Conservation (phyloP, 148 eudicot genomes). For the Heliamphora exappendiculata region DNA sequence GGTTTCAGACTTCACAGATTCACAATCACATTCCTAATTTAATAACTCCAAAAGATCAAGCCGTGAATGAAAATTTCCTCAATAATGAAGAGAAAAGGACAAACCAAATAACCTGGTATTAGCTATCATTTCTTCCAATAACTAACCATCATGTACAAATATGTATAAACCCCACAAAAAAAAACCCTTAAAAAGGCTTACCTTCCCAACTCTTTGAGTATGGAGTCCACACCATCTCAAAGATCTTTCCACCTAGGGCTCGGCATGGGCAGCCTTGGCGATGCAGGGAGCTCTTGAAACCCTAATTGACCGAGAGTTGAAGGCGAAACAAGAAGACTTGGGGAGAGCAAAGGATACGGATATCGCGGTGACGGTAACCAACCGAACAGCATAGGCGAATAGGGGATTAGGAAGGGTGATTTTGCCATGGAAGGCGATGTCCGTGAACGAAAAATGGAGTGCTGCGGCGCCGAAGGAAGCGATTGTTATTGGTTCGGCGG, state of each 20-base stretch:
- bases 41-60: background rate
- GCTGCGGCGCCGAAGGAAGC: slow-evolving; percentile 10
- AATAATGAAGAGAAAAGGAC: background rate
- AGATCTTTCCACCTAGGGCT: slow-evolving; percentile 63
- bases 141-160: background rate
- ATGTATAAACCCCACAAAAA: background rate
- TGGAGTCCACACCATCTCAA: slow-evolving; percentile 11
- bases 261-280: slow-evolving; percentile 53
- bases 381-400: slow-evolving; percentile 53
- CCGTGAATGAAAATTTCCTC: background rate
- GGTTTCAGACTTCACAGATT: background rate
- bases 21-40: background rate
- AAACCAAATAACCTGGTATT: background rate
- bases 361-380: slow-evolving; percentile 64
- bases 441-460: background rate
- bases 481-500: slow-evolving; percentile 9
- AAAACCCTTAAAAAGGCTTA: slow-evolving; percentile 8
- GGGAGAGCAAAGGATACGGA: slow-evolving; percentile 42
- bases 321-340: slow-evolving; percentile 44
- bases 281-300: slow-evolving; percentile 51
- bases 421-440: background rate
- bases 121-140: background rate
- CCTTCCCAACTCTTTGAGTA: slow-evolving; percentile 22
- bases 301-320: slow-evolving; percentile 41
- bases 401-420: slow-evolving; percentile 19